These are phyloP conservation scores for Debaryomyces nepalensis DNA, from an alignment of 1,139 yeast genomes.

Conservation along the genomic window DNA sequence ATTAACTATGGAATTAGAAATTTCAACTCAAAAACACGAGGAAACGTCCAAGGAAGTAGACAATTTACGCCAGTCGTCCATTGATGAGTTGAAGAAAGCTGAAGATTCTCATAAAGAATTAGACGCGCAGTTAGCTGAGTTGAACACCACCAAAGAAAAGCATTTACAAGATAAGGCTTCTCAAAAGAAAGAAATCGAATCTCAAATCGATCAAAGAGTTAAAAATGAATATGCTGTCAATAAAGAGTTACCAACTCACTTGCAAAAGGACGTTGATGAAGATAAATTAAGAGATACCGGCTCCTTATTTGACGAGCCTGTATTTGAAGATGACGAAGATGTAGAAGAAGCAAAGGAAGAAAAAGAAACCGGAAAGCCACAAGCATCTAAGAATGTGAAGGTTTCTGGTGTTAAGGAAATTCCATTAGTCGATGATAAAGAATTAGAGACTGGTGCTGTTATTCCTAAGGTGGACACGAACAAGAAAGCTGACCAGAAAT, in stretches of 20 bases:
- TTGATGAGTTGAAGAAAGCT: constrained; percentile 30
- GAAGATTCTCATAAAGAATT: constrained; percentile 33
- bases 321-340: constrained; percentile 26
- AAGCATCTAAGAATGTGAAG: constrained; percentile 19
- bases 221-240: constrained; percentile 52
- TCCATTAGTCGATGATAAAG: constrained; percentile 18
- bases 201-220: constrained; percentile 38
- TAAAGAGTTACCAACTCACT: constrained; percentile 57
- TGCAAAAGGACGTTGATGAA: constrained; percentile 48
- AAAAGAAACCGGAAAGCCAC: constrained; percentile 21
- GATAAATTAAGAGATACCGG: constrained; percentile 45
- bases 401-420: constrained; percentile 25
- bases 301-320: constrained; percentile 37
- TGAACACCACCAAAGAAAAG: constrained; percentile 35
- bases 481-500: constrained; percentile 3
- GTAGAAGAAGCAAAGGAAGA: constrained; percentile 25
- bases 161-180: constrained; percentile 34
- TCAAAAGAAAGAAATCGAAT: constrained; percentile 40
- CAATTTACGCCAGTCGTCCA: constrained; percentile 32
- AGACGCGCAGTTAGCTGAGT: constrained; percentile 37
- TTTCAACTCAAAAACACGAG: constrained; percentile 34
- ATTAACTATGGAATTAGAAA: constrained; percentile 37
- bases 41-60: constrained; percentile 39
- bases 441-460: constrained; percentile 15
- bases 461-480: constrained; percentile 3